Evolutionary conservation across 169 alveolate species (phyloP).

Genomic region (Eimeria necatrix): DNA sequence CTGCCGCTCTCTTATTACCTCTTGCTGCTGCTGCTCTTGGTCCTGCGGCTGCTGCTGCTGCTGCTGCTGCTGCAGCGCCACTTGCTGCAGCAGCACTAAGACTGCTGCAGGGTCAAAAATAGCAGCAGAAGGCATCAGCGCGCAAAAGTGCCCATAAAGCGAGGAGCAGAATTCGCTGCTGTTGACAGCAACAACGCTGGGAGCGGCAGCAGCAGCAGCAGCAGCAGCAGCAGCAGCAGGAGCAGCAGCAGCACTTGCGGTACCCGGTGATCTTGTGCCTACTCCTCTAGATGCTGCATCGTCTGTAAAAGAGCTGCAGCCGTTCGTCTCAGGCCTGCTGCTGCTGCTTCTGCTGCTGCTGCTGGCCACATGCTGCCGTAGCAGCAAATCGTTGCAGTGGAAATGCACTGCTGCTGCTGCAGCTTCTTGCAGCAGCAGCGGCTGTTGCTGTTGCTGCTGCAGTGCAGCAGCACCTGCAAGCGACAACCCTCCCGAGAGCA

Average conservation of each 20-base stretch:
- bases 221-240: slow-evolving; percentile 39
- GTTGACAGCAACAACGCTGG: neutral
- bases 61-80: neutral
- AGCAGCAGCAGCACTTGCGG: slow-evolving; percentile 8
- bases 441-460: slow-evolving; percentile 29
- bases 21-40: neutral
- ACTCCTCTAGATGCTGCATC: neutral
- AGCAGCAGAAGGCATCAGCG: neutral
- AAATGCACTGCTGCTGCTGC: slow-evolving; percentile 8
- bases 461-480: slow-evolving; percentile 38
- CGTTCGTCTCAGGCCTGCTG: neutral
- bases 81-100: slow-evolving; percentile 7
- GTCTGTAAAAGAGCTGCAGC: neutral
- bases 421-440: neutral
- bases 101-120: neutral
- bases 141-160: slow-evolving; percentile 9
- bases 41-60: neutral
- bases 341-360: slow-evolving; percentile 28
- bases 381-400: slow-evolving; percentile 23
- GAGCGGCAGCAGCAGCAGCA: neutral
- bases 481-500: slow-evolving; percentile 34
- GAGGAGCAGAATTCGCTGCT: neutral
- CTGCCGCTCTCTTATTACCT: neutral
- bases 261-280: neutral
- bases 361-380: neutral